A percentile compares a stretch with the other conserved stretches of the same genome.
Evolutionary conservation across 768 basidiomycete genomes (phyloP).

Genomic region (Tylopilus rubrobrunneus): DNA sequence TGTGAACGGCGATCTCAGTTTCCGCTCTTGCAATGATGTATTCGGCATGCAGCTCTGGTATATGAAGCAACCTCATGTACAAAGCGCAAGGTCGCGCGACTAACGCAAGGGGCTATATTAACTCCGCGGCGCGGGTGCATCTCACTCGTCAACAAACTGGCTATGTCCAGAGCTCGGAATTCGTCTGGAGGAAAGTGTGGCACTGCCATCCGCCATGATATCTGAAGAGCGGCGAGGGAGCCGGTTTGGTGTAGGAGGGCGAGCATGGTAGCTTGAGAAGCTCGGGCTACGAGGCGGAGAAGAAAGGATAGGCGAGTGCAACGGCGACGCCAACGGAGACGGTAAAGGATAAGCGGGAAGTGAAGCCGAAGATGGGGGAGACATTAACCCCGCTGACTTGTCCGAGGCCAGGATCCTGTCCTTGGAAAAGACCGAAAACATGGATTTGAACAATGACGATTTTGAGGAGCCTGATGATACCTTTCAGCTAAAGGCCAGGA

Average conservation of each 20-base stretch:
- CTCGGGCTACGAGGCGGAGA: conserved; percentile 27
- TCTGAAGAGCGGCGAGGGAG: conserved; percentile 36
- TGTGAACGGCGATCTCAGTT: background rate
- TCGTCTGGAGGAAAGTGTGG: conserved; percentile 17
- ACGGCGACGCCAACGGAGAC: conserved; percentile 27
- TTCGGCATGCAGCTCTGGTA: background rate
- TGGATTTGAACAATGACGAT: conserved; percentile 64
- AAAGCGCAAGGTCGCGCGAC: background rate
- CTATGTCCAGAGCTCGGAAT: conserved; percentile 5
- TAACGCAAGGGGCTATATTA: background rate
- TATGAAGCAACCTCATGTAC: conserved; percentile 1
- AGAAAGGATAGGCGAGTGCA: conserved; percentile 20
- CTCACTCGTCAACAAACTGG: conserved; percentile 14
- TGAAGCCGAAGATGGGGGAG: conserved; percentile 44
- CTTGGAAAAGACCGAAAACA: conserved; percentile 44
- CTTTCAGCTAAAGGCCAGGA: background rate
- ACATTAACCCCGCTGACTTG: conserved; percentile 66
- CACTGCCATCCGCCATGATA: conserved; percentile 18
- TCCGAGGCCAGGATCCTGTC: conserved; percentile 44
- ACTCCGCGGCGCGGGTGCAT: background rate
- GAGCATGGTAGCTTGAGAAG: conserved; percentile 18
- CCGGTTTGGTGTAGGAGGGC: conserved; percentile 33
- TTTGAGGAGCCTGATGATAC: conserved; percentile 28
- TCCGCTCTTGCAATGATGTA: background rate
- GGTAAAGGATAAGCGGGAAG: conserved; percentile 19